Evolutionary conservation across 2,329 filamentous ascomycete genomes (phyloP), one percentile per base, ranked within the genome.

Genomic region (Penicillium decumbens): DNA sequence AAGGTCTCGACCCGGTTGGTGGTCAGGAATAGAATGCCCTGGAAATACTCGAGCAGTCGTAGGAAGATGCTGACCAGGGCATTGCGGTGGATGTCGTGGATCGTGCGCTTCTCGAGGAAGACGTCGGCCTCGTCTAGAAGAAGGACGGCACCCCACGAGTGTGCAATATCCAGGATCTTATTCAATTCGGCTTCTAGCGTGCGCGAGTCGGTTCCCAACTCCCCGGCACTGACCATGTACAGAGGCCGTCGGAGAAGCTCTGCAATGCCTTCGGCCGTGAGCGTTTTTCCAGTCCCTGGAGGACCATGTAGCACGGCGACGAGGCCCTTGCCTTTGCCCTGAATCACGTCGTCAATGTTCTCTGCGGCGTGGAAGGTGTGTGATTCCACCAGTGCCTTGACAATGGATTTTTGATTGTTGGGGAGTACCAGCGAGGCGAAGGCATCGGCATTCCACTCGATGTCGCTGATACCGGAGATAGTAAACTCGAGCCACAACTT

Each of bases 401-500:
- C 85, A 44, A 88, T 81, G 27, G 77, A 77, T 64, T 85, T 85
- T 60, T 84, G 80, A 51, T 78, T 78, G 12, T 73, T 68, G 0
- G 80, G 79, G 0, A 95, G 76, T 0, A 95, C 89, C 27, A 95
- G 76, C 0, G 86, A 90, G 42, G 87, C 82, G 70, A 93, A 95
- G 0, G 90, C 90, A 12, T 82, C 79, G 37, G 87, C 82, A 61
- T 95, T 92, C 88, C 88, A 95, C 30, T 83, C 79, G 54, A 95
- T 92, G 3, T 95, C 87, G 39, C 81, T 80, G 54, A 95, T 80
- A 0, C 85, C 84, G 0, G 86, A 88, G 18, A 96, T 84, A 0
- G 83, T 84, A 61, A 95, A 89, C 66, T 95, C 89, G 0, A 95
- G 79, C 91, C 90, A 96, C 8, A 89, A 76, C 71, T 95, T 95